Conservation (phyloP, 2,329 filamentous ascomycete species). For the Furcasterigmium furcatum region DNA sequence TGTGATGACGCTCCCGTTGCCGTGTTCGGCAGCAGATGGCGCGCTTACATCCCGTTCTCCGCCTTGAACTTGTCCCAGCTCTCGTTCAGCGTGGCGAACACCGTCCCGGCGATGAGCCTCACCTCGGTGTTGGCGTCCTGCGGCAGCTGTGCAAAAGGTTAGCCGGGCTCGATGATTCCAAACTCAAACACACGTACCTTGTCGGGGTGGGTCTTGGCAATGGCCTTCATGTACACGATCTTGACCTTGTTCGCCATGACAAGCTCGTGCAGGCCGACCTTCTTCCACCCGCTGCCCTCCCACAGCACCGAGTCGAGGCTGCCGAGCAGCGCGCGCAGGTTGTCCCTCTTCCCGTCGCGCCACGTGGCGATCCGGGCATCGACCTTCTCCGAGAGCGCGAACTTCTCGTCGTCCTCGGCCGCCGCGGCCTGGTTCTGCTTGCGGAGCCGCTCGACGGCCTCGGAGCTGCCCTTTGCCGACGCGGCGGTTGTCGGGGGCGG, state of each 20-base stretch:
- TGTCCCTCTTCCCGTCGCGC: constrained; percentile 90
- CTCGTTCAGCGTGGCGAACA: constrained; percentile 68
- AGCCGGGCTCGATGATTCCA: constrained; percentile 2
- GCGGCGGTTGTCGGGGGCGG: constrained; percentile 34
- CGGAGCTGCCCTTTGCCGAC: constrained; percentile 53
- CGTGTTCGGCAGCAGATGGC: no score
- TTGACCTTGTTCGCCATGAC: constrained; percentile 95
- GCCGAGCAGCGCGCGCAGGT: constrained; percentile 80
- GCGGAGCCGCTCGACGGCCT: constrained; percentile 78
- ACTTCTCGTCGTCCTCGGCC: constrained; percentile 86
- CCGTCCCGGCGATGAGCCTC: constrained; percentile 60
- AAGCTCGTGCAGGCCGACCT: constrained; percentile 89
- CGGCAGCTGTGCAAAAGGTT: constrained; percentile 43
- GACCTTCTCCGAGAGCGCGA: constrained; percentile 81
- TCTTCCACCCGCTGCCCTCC: constrained; percentile 94
- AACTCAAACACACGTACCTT: constrained; percentile 64
- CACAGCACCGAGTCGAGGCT: constrained; percentile 88
- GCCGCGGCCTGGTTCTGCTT: constrained; percentile 84
- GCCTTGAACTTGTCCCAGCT: constrained; percentile 72
- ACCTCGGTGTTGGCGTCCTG: constrained; percentile 64
- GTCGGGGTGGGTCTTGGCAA: constrained; percentile 96
- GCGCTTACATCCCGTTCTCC: constrained; percentile 57
- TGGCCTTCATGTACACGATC: constrained; percentile 98
- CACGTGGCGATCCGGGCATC: constrained; percentile 76
- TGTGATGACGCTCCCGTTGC: no score